phyloP scores from a whole-genome alignment of 352 stramenopile genomes.

The Thalassiosira livingstoniorum region DNA sequence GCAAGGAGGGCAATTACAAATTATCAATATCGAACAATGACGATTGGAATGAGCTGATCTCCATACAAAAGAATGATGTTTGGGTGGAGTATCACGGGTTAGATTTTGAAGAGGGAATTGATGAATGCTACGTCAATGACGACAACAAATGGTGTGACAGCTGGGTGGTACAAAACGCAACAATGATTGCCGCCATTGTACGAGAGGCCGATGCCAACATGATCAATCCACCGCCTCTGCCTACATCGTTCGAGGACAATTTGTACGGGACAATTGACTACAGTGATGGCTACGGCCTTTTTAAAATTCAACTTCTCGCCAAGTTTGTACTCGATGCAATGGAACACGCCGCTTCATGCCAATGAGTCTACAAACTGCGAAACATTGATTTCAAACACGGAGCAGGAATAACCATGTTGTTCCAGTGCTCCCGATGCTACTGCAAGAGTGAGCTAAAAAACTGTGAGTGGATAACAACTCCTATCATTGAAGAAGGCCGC shows the following conservation, averaged over 20 bases:
- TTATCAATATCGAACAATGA: too few species aligned
- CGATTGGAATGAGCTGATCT: too few species aligned
- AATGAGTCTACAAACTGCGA: too few species aligned
- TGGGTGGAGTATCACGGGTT: too few species aligned
- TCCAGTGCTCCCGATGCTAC: not conserved
- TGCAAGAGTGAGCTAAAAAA: not conserved
- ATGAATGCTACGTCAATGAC: too few species aligned
- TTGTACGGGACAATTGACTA: not conserved
- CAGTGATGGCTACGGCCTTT: not conserved
- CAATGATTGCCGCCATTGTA: not conserved
- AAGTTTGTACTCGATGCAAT: not conserved
- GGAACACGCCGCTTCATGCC: not conserved
- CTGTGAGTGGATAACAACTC: conserved; percentile 8
- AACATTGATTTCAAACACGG: not conserved
- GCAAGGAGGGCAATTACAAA: too few species aligned
- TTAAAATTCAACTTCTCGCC: not conserved
- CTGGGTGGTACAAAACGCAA: not conserved
- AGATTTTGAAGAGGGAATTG: too few species aligned
- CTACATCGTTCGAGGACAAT: not conserved
- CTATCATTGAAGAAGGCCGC: conserved; percentile 1
- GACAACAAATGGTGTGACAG: not conserved
- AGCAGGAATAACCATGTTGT: not conserved
- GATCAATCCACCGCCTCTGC: not conserved
- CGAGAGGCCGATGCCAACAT: not conserved
- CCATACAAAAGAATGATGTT: too few species aligned